Conservation (phyloP, 2,329 filamentous ascomycete species). For the Pseudogymnoascus sp. region DNA sequence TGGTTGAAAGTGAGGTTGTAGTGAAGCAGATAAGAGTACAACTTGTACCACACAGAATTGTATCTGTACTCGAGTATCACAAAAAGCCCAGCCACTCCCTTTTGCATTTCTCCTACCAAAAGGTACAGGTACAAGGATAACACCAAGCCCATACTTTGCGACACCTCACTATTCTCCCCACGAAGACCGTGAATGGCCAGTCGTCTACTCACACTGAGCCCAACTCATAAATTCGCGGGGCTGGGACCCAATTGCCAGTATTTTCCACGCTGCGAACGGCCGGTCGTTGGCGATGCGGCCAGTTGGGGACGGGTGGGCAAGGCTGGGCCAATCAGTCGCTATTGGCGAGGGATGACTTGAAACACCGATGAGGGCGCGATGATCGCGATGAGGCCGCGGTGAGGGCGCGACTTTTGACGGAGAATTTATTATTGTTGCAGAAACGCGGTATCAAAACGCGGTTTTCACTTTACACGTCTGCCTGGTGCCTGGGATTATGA, state of each 20-base stretch:
- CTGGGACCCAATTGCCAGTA: conserved; percentile 4
- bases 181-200: neutral
- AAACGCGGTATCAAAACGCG: neutral
- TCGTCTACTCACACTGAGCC: neutral
- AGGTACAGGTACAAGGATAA: neutral
- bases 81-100: conserved; percentile 2
- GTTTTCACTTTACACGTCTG: conserved; percentile 3
- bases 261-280: conserved; percentile 1
- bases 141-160: neutral
- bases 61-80: conserved; percentile 6
- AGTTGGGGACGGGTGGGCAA: neutral
- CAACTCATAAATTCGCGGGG: conserved; percentile 3
- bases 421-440: neutral
- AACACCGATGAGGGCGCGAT: neutral
- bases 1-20: conserved; percentile 1
- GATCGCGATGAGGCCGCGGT: neutral
- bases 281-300: neutral
- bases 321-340: conserved; percentile 7
- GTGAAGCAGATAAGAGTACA: neutral
- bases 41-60: neutral
- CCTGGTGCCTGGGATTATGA: neutral
- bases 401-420: neutral
- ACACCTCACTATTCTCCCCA: neutral
- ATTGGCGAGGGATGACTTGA: neutral
- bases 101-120: neutral